A percentile compares a stretch with the other conserved stretches of the same genome.
Conservation (phyloP, 176 grass and related monocot species). For the Eragrostis curvula region DNA sequence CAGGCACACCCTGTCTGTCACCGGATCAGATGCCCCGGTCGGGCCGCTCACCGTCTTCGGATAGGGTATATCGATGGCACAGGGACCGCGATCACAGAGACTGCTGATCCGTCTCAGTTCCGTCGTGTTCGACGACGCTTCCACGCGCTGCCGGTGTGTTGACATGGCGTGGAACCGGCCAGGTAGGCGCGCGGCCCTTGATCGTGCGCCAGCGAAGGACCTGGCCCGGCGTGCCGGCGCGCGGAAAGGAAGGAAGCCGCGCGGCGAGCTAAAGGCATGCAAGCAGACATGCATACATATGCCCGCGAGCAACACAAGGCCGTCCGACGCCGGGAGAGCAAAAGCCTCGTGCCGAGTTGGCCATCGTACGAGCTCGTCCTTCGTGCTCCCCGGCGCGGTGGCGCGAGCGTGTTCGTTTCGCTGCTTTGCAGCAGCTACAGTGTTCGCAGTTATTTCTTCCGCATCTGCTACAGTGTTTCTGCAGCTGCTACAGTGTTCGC, state of each 20-base stretch:
- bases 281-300: background rate
- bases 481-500: too few species aligned
- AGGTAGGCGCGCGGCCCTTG: background rate
- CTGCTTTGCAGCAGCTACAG: too few species aligned
- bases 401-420: too few species aligned
- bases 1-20: constrained; percentile 19
- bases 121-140: background rate
- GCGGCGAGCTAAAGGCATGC: background rate
- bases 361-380: background rate
- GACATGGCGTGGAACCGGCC: constrained; percentile 19
- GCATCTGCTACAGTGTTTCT: too few species aligned
- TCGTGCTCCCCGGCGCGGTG: background rate
- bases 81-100: background rate
- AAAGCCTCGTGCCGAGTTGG: constrained; percentile 9
- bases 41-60: background rate
- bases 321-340: background rate
- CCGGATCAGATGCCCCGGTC: constrained; percentile 30
- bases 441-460: too few species aligned
- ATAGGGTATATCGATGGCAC: constrained; percentile 12
- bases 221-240: constrained; percentile 17
- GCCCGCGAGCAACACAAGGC: background rate
- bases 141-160: constrained; percentile 6
- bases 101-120: background rate
- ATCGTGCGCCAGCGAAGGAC: constrained; percentile 11
- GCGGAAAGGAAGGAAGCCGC: background rate